Evolutionary conservation across 345 rosid species (phyloP), one percentile per base, ranked within the genome.

Genomic region (Pistacia integerrima): DNA sequence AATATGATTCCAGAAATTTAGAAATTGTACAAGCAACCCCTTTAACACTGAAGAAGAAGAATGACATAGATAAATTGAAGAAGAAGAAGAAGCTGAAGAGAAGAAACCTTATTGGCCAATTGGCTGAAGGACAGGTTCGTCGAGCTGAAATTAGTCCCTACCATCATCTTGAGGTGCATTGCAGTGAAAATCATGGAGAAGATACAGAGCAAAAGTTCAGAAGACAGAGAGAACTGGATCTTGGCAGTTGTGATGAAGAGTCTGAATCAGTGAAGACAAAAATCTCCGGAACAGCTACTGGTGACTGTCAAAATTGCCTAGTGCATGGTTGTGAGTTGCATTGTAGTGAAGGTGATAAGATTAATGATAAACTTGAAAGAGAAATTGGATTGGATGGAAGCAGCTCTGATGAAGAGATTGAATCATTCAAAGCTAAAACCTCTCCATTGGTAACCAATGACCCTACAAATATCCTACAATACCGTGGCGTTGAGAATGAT

Each of bases 401-500:
- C 14, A 63, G 33, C 22, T 60, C 74, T 49, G 54, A 56, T 48
- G 78, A 76, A 69, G 81, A 56, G 41, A 77, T 13, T 78, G 82
- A 76, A 16, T 18, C 62, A 9, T 28, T 57, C 61, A 48, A 68
- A 25, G 30, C n/a, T 25, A 33, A 73, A 60, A 44, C 41, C 1
- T 35, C 78, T 73, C 33, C 1, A 59, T 56, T 59, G 11, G 57
- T 57, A 22, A 30, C 52, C 14, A 58, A 25, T 52, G 61, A 67
- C 33, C 35, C 52, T 68, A 46, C 64, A 20, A 68, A 51, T 59
- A 63, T 79, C 11, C 75, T 57, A 28, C 71, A 70, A 25, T 36
- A 56, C 38, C 16, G 33, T 65, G 69, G 63, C 59, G 20, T 30
- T 38, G 54, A 63, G 63, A 66, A 56, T 76, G 52, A 11, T 41